phyloP scores from a whole-genome alignment of 2,329 filamentous ascomycete species.

The Conoideocrella luteorostrata region DNA sequence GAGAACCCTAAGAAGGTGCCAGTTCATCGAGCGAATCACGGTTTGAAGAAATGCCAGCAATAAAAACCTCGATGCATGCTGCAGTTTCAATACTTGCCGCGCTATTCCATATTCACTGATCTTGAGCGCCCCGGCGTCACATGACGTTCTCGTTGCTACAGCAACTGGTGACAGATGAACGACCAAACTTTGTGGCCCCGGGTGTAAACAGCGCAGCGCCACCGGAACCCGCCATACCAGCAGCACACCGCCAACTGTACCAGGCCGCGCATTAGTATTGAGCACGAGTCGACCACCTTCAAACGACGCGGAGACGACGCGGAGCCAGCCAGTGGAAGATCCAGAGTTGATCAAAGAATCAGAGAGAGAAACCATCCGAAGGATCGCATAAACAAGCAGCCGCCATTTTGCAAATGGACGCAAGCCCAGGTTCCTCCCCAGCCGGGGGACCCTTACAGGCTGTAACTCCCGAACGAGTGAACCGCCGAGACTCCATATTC shows the following conservation, averaged over 20 bases:
- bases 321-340: not conserved
- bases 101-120: no score
- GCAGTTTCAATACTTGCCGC: no score
- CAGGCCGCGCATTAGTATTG: not conserved
- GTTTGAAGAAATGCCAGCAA: no score
- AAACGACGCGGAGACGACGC: constrained; percentile 3
- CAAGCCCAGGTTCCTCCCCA: constrained; percentile 44
- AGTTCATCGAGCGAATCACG: no score
- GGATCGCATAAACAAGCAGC: not conserved
- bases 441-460: constrained; percentile 50
- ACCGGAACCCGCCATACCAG: constrained; percentile 3
- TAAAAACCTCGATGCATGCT: no score
- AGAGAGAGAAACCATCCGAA: constrained; percentile 6
- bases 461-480: constrained; percentile 58
- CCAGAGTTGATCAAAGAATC: not conserved
- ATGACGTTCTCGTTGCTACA: constrained; percentile 12
- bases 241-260: not conserved
- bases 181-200: not conserved
- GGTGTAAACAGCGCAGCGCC: constrained; percentile 12
- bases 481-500: constrained; percentile 35
- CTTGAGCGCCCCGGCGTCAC: constrained; percentile 16
- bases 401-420: constrained; percentile 29
- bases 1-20: no score
- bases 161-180: constrained; percentile 1
- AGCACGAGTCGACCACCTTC: constrained; percentile 1